Evolutionary conservation across 2,329 filamentous ascomycete species (phyloP).

Genomic region (Xylariomycetidae sp.): DNA sequence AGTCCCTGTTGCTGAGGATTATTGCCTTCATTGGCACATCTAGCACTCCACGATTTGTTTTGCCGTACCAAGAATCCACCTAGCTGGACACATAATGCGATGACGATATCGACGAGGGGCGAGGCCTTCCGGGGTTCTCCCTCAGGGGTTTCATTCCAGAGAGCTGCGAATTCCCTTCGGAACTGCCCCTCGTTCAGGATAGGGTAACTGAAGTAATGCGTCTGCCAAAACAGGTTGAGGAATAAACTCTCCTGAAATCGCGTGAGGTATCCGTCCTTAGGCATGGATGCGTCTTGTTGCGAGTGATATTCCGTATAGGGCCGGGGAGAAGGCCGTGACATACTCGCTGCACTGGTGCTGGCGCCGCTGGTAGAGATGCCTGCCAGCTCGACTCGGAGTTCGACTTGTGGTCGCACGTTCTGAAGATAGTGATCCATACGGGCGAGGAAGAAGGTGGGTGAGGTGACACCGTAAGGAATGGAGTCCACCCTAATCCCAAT

Average conservation of each 20-base stretch:
- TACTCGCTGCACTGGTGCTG: neutral
- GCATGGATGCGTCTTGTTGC: too few species aligned
- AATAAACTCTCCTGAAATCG: slow-evolving; percentile 10
- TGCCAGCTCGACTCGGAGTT: slow-evolving; percentile 1
- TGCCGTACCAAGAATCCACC: slow-evolving; percentile 5
- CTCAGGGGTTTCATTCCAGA: slow-evolving; percentile 2
- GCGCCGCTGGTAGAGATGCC: neutral
- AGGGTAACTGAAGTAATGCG: slow-evolving; percentile 13
- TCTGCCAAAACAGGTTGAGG: slow-evolving; percentile 13
- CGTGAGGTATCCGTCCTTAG: slow-evolving; percentile 4
- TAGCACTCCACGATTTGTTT: neutral
- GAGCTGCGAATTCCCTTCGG: slow-evolving; percentile 8
- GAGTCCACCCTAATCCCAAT: slow-evolving; percentile 7
- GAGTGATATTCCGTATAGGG: neutral
- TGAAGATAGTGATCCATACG: slow-evolving; percentile 7
- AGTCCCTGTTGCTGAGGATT: too few species aligned
- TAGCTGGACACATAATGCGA: slow-evolving; percentile 11
- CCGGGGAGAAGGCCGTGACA: neutral
- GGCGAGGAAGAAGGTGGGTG: slow-evolving; percentile 9
- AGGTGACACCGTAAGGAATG: slow-evolving; percentile 6
- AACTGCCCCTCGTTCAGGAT: slow-evolving; percentile 10
- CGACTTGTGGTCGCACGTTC: neutral
- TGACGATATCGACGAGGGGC: slow-evolving; percentile 12
- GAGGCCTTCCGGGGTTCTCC: slow-evolving; percentile 6
- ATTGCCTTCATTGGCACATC: neutral